Evolutionary conservation across 2,329 filamentous ascomycete species (phyloP).

Genomic region (Neobulgaria alba): DNA sequence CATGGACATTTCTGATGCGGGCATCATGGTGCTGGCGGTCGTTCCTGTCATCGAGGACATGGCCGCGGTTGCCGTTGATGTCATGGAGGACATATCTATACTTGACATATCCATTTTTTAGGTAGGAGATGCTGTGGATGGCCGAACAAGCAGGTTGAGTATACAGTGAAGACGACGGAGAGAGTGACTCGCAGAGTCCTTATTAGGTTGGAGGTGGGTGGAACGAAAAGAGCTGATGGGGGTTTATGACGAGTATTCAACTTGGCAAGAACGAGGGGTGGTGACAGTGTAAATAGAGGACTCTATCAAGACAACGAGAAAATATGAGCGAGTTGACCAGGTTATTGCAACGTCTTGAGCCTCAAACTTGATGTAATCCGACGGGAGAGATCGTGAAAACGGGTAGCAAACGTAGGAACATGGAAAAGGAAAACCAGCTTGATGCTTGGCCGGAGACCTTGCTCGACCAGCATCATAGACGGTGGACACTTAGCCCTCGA

Average conservation of each 20-base stretch:
- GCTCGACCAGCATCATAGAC: no score
- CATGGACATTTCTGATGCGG: conserved; percentile 40
- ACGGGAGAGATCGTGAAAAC: neutral
- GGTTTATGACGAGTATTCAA: no score
- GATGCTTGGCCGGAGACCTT: neutral
- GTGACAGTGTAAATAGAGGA: no score
- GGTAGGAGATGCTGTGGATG: no score
- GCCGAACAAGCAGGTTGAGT: no score
- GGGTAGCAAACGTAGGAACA: no score
- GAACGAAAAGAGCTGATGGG: no score
- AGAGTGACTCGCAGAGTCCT: no score
- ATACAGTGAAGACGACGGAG: no score
- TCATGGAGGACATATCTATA: conserved; percentile 10
- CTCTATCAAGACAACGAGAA: conserved; percentile 11
- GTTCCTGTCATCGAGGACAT: conserved; percentile 31
- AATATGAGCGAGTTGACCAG: conserved; percentile 11
- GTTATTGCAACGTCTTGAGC: neutral
- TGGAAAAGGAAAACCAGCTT: neutral
- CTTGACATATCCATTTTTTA: conserved; percentile 10
- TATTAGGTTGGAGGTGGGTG: no score
- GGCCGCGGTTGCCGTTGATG: conserved; percentile 33
- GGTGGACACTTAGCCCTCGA: no score
- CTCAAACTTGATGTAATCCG: neutral
- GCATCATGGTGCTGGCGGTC: conserved; percentile 42
- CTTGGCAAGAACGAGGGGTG: no score